Evolutionary conservation across 2,329 filamentous ascomycete species (phyloP), one percentile per base, ranked within the genome.

Genomic region (Cryoendolithus antarcticus): DNA sequence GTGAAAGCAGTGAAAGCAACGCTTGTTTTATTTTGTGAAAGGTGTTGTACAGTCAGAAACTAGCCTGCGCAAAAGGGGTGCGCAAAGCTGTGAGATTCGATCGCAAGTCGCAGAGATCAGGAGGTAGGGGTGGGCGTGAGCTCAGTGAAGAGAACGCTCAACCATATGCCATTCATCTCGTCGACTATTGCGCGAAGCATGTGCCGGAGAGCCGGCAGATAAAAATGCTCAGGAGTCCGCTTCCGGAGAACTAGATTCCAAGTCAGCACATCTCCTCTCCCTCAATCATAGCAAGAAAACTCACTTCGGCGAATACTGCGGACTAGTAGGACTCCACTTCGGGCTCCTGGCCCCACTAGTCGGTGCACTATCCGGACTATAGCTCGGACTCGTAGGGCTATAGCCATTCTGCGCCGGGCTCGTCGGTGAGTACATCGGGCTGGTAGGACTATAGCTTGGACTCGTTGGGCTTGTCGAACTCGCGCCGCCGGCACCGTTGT

Each of bases 241-340:
- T 35, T 45, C 48, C 13, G 54, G 55, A 28, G 55, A 57, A 39
- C 55, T 58, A 38, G 10, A 29, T 15, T 4, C 8, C 6, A 10
- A 27, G 32, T 44, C 15, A 44, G 35, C 27, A 34, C 31, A 9
- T 19, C 6, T 21, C 13, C 12, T 32, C 8, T 30, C n/a, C 4
- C 30, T 32, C n/a, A n/a, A 29, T 6, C 9, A 11, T 2, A 6
- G 5, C 5, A 15, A 34, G 24, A 12, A 31, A 51, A 61, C 63
- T 65, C 62, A 67, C 63, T 62, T 66, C 15, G 64, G 64, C 43
- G 63, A 66, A 48, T 64, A 68, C 40, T 67, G 61, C 15, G 65
- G 65, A 43, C 70, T 75, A 30, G 69, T 71, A 13, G 70, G 69
- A 28, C 70, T 74, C 52, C 73, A 75, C 56, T 69, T 45, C n/a